These are phyloP conservation scores for Boletus rex-veris DNA, from an alignment of 768 basidiomycete species.

Conservation along the genomic window DNA sequence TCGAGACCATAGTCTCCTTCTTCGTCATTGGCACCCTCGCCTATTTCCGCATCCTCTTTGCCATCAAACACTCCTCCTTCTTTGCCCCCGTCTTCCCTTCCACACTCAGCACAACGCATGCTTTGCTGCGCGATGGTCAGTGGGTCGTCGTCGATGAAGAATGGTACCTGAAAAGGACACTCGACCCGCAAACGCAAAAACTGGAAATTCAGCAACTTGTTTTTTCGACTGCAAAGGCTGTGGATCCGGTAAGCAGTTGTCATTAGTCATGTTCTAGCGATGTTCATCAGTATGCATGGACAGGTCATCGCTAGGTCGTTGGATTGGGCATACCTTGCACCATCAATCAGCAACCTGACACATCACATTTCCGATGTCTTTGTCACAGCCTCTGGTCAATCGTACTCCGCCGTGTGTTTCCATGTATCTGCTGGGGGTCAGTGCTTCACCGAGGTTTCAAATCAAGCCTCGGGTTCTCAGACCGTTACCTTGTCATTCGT, in stretches of 20 bases:
- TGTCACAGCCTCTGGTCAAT: conserved; percentile 40
- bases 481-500: conserved; percentile 51
- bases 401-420: conserved; percentile 55
- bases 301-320: conserved; percentile 32
- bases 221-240: conserved; percentile 37
- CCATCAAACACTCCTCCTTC: conserved; percentile 86
- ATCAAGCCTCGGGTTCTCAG: conserved; percentile 35
- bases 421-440: conserved; percentile 21
- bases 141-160: conserved; percentile 64
- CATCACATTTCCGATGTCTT: conserved; percentile 43
- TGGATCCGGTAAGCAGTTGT: conserved; percentile 32
- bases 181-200: conserved; percentile 31
- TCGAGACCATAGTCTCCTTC: conserved; percentile 89
- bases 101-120: conserved; percentile 53
- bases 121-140: conserved; percentile 48
- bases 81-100: conserved; percentile 54
- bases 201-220: conserved; percentile 76
- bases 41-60: conserved; percentile 90
- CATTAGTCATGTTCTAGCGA: background rate
- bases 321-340: conserved; percentile 40
- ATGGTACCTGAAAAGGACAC: conserved; percentile 40
- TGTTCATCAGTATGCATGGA: conserved; percentile 1
- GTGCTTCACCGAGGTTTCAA: conserved; percentile 42
- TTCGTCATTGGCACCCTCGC: conserved; percentile 87
- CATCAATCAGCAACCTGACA: conserved; percentile 47